These are phyloP conservation scores for Pezicula carpinea DNA, from an alignment of 2,329 filamentous ascomycete species.

Conservation along the genomic window DNA sequence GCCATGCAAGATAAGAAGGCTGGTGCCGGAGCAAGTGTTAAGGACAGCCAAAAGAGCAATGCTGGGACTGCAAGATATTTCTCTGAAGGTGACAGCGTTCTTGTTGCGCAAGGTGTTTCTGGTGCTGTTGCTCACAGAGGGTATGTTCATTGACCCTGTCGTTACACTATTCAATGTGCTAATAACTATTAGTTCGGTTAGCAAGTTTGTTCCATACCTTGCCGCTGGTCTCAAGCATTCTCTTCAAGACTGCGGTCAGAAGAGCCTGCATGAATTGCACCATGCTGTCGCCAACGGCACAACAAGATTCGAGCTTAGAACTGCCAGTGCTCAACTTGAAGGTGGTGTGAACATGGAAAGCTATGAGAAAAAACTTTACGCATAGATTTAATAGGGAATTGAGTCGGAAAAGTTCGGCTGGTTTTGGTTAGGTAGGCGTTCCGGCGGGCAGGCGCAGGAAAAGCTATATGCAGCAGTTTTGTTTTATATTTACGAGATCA, in stretches of 20 bases:
- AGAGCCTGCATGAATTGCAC: conserved; percentile 74
- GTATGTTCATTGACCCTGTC: conserved; percentile 23
- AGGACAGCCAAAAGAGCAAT: conserved; percentile 75
- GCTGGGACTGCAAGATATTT: conserved; percentile 98
- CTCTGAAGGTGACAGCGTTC: conserved; percentile 89
- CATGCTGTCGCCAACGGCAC: conserved; percentile 66
- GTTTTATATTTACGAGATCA: too few relatives aligned
- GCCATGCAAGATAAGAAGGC: conserved; percentile 99
- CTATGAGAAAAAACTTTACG: conserved; percentile 99
- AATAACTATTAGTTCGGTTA: conserved; percentile 56
- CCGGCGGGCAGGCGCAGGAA: background rate
- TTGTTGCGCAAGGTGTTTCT: conserved; percentile 95
- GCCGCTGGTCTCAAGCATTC: conserved; percentile 95
- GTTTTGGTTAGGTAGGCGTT: background rate
- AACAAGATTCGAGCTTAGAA: conserved; percentile 90
- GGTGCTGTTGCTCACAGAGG: conserved; percentile 77
- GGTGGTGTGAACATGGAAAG: conserved; percentile 98
- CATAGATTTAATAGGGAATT: conserved; percentile 43
- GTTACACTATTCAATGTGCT: background rate
- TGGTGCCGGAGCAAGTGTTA: conserved; percentile 59
- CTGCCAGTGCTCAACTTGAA: conserved; percentile 90
- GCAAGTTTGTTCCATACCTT: conserved; percentile 94
- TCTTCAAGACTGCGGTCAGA: conserved; percentile 88
- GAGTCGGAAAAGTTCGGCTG: background rate
- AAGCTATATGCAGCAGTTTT: background rate